Evolutionary conservation across 2,329 filamentous ascomycete species (phyloP), one percentile per base, ranked within the genome.

Genomic region (Ilyonectria robusta): DNA sequence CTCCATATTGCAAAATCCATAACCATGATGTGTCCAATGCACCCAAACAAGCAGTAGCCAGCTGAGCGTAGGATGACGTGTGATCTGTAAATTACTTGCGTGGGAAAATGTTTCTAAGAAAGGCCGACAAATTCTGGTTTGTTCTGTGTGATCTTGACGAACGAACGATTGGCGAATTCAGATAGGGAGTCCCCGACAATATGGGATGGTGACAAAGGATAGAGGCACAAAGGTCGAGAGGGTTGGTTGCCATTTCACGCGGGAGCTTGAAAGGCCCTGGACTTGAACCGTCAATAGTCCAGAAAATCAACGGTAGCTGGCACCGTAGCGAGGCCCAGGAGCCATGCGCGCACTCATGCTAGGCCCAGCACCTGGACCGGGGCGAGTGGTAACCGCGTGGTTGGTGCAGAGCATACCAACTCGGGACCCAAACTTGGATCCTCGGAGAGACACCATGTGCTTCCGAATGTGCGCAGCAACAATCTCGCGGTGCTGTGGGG

Each of bases 371-470:
- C 93, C 93, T 71, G 95, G 94, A 47, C 95, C 95, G 68, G 95
- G 95, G 62, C 95, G 94, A 74, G 94, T 98, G 59, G 93, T 89
- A 73, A 94, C 90, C 54, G 94, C 94, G 42, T 95, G 95, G 81
- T 98, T 98, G 83, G 94, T 97, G 85, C 97, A 99, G 61, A 99
- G 92, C 95, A 99, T 98, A 35, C 96, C 96, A 69, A 99, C 96
- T 65, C 96, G 94, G 66, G 96, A 99, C 68, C 96, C 96, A 80
- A 98, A 99, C 82, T 99, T 99, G 78, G 96, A 98, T 64, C 96
- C 96, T 68, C 96, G 93, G 55, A 99, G 92, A 63, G 96, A 99
- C 9, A 99, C 96, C 96, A 99, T 99, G 82, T 99, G 96, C 88
- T 98, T 98, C 75, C 94, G 93, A 76, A 99, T 97, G 78, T 99